These are phyloP conservation scores for Hippophae tibetana DNA, from an alignment of 306 rosid genomes.

Conservation along the genomic window DNA sequence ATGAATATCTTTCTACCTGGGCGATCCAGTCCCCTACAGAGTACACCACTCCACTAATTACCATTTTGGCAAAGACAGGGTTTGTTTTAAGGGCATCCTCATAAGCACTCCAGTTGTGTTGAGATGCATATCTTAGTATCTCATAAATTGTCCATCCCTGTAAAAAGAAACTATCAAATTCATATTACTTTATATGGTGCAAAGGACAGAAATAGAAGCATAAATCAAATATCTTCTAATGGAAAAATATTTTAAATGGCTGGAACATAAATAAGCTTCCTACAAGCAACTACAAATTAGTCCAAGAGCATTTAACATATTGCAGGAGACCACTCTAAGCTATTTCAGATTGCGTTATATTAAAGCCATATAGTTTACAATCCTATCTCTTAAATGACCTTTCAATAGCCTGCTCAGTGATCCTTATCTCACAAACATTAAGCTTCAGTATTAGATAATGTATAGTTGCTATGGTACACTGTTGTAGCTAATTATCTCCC, in stretches of 20 bases:
- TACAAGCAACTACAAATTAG: background rate
- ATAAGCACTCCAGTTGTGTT: constrained; percentile 91
- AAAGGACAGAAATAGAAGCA: background rate
- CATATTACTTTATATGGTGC: constrained; percentile 8
- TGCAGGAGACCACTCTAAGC: constrained; percentile 1
- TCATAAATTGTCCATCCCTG: constrained; percentile 94
- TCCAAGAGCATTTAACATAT: background rate
- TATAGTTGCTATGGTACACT: too few relatives aligned
- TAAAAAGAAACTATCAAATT: constrained; percentile 1
- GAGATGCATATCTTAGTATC: constrained; percentile 87
- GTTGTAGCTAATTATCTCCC: too few relatives aligned
- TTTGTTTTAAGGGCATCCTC: constrained; percentile 92
- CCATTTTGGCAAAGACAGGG: constrained; percentile 95
- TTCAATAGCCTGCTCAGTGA: background rate
- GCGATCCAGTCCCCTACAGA: constrained; percentile 98
- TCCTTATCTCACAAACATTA: too few relatives aligned
- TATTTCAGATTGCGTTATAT: too few relatives aligned
- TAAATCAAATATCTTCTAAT: background rate
- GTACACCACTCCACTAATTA: constrained; percentile 91
- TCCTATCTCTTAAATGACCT: background rate
- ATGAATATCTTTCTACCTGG: constrained; percentile 38
- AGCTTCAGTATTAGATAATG: too few relatives aligned
- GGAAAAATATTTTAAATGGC: background rate
- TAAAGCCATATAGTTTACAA: background rate
- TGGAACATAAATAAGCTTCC: constrained; percentile 1